Evolutionary conservation across 2,329 filamentous ascomycete species (phyloP), one percentile per base, ranked within the genome.

Genomic region (Alternaria incomplexa): DNA sequence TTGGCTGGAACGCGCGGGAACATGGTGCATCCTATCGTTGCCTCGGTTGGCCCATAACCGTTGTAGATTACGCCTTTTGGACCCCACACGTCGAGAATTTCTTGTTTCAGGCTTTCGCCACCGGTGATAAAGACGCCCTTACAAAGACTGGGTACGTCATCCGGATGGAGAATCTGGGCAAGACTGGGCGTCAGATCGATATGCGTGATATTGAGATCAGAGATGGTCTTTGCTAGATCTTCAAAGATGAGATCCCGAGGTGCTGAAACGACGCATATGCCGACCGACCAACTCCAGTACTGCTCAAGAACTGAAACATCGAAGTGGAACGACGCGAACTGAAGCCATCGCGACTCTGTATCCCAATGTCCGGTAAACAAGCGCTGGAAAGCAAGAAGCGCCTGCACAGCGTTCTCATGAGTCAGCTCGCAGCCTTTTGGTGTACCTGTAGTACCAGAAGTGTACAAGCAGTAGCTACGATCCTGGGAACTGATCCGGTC

Each of bases 261-360:
- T 7, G 92, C 93, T 3, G 92, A 90, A 2, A 95, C 91, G 1
- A 97, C 86, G 5, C 91, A 90, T 25, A 97, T 93, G 1, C 93
- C 93, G 1, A 96, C 91, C 26, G 91, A 93, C 94, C 94, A 97
- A 61, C 90, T 96, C 93, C 93, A 97, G 77, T 95, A 97, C 73
- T 97, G 94, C 75, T 97, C 94, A 0, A 97, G 85, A 0, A 97
- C 91, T 2, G 92, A 96, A 5, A 97, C 94, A 72, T 97, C 95
- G 64, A 97, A 97, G 78, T 97, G 95, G 60, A 97, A 93, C 0
- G 93, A 94, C 1, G 95, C 95, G 74, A 97, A 97, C 74, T 97
- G 95, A 1, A 97, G 84, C 90, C 93, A 97, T 61, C 91, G 88
- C 0, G 93, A 96, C 0, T 86, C 76, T 0, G 83, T 72, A 44